A percentile compares a stretch with the other conserved stretches of the same genome.
Conservation (phyloP, 768 basidiomycete genomes). For the Russula virescens region DNA sequence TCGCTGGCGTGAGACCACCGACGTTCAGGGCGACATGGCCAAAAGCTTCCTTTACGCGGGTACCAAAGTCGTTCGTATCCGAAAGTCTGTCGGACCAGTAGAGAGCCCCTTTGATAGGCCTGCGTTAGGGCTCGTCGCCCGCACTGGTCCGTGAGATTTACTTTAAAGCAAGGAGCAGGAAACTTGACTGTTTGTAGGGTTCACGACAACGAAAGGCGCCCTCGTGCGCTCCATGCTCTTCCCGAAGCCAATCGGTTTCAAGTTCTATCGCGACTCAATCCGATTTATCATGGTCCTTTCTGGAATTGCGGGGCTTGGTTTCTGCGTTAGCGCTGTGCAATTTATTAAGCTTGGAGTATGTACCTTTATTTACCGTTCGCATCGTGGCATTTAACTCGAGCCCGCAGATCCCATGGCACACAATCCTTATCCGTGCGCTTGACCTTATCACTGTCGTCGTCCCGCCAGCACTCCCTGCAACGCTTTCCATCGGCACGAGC, state of each 20-base stretch:
- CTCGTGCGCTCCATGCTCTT: conserved; percentile 96
- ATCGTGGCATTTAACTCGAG: conserved; percentile 7
- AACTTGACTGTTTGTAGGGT: conserved; percentile 45
- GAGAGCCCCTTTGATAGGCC: conserved; percentile 51
- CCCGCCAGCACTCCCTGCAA: conserved; percentile 94
- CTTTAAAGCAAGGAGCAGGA: not conserved
- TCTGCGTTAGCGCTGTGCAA: conserved; percentile 85
- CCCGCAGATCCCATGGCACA: conserved; percentile 75
- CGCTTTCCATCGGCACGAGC: conserved; percentile 93
- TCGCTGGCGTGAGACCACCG: conserved; percentile 62
- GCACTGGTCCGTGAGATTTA: conserved; percentile 57
- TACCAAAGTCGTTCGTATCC: conserved; percentile 83
- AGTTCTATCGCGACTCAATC: conserved; percentile 92
- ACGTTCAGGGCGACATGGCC: conserved; percentile 53
- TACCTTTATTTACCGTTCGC: conserved; percentile 8
- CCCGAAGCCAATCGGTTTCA: conserved; percentile 98
- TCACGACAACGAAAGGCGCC: conserved; percentile 97
- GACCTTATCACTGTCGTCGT: conserved; percentile 97
- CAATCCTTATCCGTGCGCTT: conserved; percentile 85
- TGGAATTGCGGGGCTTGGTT: conserved; percentile 86
- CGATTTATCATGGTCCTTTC: conserved; percentile 89
- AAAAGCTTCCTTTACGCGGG: conserved; percentile 88
- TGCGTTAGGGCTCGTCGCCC: conserved; percentile 75
- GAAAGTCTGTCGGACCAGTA: conserved; percentile 47
- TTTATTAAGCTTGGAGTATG: conserved; percentile 86